Conservation (phyloP, 2,329 filamentous ascomycete species). For the Ambrosiella xylebori region DNA sequence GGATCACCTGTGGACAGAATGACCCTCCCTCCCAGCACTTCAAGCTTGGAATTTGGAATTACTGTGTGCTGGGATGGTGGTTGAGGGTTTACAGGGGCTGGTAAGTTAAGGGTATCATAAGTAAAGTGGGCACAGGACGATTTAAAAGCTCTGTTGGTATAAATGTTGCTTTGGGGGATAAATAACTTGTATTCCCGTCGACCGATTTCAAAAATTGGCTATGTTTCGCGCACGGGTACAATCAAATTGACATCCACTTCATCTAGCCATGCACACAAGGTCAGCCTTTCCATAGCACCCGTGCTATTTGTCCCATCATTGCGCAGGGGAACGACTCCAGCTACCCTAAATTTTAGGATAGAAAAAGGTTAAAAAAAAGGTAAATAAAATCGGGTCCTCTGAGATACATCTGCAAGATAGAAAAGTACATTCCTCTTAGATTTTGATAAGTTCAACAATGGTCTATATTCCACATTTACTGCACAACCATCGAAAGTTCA, state of each 20-base stretch:
- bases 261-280: background rate
- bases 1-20: background rate
- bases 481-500: too few relatives aligned
- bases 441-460: too few relatives aligned
- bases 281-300: background rate
- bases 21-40: background rate
- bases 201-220: background rate
- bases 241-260: background rate
- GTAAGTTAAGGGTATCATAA: background rate
- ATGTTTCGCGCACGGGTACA: background rate
- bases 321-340: too few relatives aligned
- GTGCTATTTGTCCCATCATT: background rate
- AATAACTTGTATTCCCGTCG: background rate
- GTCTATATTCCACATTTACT: too few relatives aligned
- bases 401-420: too few relatives aligned
- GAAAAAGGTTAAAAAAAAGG: too few relatives aligned
- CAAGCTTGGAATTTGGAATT: constrained; percentile 4
- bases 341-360: too few relatives aligned
- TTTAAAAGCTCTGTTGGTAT: background rate
- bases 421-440: too few relatives aligned
- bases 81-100: background rate
- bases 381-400: too few relatives aligned
- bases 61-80: background rate
- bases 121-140: too few relatives aligned
- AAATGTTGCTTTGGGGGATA: background rate